Percentiles rank a stretch among this genome's conserved stretches.
phyloP scores from a whole-genome alignment of 176 grass and related monocot species.

The Zizania latifolia region DNA sequence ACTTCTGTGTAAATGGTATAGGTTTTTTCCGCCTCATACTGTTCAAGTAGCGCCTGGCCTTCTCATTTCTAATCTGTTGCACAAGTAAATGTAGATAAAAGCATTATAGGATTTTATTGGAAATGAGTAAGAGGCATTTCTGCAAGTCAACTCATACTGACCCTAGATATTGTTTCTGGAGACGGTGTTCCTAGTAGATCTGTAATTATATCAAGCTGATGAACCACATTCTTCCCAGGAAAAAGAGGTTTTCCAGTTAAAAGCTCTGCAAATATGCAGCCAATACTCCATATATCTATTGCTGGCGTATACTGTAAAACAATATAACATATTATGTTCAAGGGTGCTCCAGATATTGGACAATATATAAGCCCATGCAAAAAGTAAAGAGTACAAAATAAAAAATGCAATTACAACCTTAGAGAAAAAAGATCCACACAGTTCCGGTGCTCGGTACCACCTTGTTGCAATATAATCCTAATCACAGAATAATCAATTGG shows the following conservation, averaged over 20 bases:
- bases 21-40: slow-evolving; percentile 79
- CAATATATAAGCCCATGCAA: slow-evolving; percentile 2
- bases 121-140: background rate
- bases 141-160: slow-evolving; percentile 34
- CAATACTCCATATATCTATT: slow-evolving; percentile 99
- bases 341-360: background rate
- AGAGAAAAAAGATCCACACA: slow-evolving; percentile 97
- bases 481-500: slow-evolving; percentile 27
- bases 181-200: slow-evolving; percentile 88
- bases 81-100: slow-evolving; percentile 8
- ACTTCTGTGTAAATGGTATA: slow-evolving; percentile 70
- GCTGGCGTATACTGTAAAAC: slow-evolving; percentile 82
- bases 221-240: slow-evolving; percentile 95
- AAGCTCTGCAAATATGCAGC: slow-evolving; percentile 90
- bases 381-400: background rate
- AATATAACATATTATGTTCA: slow-evolving; percentile 7
- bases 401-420: slow-evolving; percentile 45
- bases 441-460: slow-evolving; percentile 95
- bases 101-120: background rate
- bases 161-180: slow-evolving; percentile 79
- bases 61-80: slow-evolving; percentile 86
- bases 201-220: slow-evolving; percentile 92
- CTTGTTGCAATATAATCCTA: slow-evolving; percentile 99
- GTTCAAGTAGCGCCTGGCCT: slow-evolving; percentile 87
- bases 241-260: slow-evolving; percentile 93